Percentiles rank a stretch among this genome's conserved stretches.
phyloP scores from a whole-genome alignment of 2,329 filamentous ascomycete genomes.

The Paraconiothyrium sp. region DNA sequence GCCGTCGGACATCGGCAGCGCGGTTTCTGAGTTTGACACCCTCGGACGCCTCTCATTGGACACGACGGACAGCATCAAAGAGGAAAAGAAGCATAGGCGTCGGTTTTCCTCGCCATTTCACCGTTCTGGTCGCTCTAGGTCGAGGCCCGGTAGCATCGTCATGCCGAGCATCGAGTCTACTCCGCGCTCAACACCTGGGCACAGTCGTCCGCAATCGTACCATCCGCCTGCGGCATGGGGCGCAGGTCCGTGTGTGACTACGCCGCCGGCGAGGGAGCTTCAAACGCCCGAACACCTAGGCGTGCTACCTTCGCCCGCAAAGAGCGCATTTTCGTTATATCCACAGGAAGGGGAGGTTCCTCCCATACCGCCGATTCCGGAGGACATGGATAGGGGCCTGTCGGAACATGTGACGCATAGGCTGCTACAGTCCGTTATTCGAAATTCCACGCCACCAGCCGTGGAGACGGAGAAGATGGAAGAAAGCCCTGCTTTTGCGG shows the following conservation, averaged over 20 bases:
- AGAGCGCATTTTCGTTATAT: slow-evolving; percentile 37
- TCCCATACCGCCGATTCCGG: slow-evolving; percentile 42
- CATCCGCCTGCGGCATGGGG: slow-evolving; percentile 43
- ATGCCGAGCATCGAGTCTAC: slow-evolving; percentile 32
- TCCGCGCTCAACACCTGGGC: slow-evolving; percentile 32
- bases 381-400: slow-evolving; percentile 23
- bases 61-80: slow-evolving; percentile 21
- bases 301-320: slow-evolving; percentile 41
- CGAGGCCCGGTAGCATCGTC: slow-evolving; percentile 40
- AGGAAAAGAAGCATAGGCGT: slow-evolving; percentile 37
- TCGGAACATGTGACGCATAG: slow-evolving; percentile 33
- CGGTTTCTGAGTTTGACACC: neutral
- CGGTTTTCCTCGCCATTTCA: slow-evolving; percentile 47
- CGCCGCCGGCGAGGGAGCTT: slow-evolving; percentile 15
- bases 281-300: slow-evolving; percentile 30
- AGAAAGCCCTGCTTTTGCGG: slow-evolving; percentile 16
- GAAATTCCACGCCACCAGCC: slow-evolving; percentile 36
- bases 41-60: slow-evolving; percentile 21
- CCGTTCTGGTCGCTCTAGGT: slow-evolving; percentile 44
- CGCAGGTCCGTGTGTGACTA: slow-evolving; percentile 22
- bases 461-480: slow-evolving; percentile 20
- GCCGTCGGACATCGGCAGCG: slow-evolving; percentile 22
- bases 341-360: slow-evolving; percentile 34
- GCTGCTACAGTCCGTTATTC: slow-evolving; percentile 41
- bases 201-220: slow-evolving; percentile 40